Evolutionary conservation across 73 alveolate species (phyloP).

Genomic region (Tetrahymena malaccensis): DNA sequence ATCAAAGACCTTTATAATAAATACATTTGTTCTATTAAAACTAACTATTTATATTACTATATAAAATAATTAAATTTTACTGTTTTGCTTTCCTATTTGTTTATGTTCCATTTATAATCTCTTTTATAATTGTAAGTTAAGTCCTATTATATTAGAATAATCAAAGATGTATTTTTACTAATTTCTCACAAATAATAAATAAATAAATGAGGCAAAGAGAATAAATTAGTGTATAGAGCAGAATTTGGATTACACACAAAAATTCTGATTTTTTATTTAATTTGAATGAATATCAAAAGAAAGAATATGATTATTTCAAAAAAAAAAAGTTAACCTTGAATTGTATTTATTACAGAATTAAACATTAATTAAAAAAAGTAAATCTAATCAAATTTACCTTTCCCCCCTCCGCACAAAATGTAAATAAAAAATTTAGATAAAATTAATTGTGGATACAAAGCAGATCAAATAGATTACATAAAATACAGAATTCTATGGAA

Average conservation of each 20-base stretch:
- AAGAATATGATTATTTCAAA: too few relatives aligned
- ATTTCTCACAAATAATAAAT: too few relatives aligned
- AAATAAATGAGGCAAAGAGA: not conserved
- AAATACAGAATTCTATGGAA: not conserved
- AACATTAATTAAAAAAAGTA: too few relatives aligned
- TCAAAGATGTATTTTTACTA: too few relatives aligned
- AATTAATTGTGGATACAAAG: not conserved
- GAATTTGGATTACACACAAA: not conserved
- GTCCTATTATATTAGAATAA: too few relatives aligned
- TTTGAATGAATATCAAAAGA: not conserved
- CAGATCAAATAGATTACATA: not conserved
- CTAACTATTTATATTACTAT: too few relatives aligned
- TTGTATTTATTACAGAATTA: too few relatives aligned
- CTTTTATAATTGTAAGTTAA: too few relatives aligned
- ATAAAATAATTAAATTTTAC: too few relatives aligned
- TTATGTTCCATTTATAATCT: not conserved
- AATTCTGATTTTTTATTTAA: not conserved
- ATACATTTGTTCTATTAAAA: too few relatives aligned
- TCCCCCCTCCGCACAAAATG: not conserved
- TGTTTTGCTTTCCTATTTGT: not conserved
- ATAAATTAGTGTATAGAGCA: not conserved
- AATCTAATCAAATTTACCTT: not conserved
- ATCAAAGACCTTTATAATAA: not conserved
- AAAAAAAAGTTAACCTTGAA: not conserved
- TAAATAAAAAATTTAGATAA: not conserved